These are phyloP conservation scores for Penicillium odoratum DNA, from an alignment of 495 filamentous ascomycete species.

Conservation along the genomic window DNA sequence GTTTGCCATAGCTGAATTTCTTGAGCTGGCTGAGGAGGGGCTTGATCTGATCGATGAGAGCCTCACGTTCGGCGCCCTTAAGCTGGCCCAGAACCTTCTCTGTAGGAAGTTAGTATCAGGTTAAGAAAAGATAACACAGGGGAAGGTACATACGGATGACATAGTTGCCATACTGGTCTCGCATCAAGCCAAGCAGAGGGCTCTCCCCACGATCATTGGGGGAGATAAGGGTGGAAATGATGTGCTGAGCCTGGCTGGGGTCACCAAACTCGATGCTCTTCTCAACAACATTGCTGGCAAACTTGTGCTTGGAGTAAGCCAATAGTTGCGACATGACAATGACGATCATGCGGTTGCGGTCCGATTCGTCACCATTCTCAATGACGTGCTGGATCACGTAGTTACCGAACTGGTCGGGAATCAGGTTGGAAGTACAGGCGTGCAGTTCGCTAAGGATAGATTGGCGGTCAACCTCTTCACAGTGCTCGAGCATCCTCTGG, in stretches of 20 bases:
- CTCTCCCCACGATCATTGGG: conserved; percentile 63
- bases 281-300: conserved; percentile 96
- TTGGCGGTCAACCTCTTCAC: conserved; percentile 67
- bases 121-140: neutral
- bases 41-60: conserved; percentile 70
- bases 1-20: conserved; percentile 73
- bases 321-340: conserved; percentile 71
- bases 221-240: conserved; percentile 65
- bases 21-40: conserved; percentile 72
- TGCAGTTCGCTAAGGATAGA: conserved; percentile 80
- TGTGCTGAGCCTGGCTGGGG: conserved; percentile 65
- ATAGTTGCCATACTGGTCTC: conserved; percentile 94
- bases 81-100: conserved; percentile 79
- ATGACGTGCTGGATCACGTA: conserved; percentile 97
- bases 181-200: conserved; percentile 73
- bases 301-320: conserved; percentile 89
- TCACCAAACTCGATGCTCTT: conserved; percentile 81
- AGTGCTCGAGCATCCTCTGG: conserved; percentile 88
- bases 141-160: conserved; percentile 77
- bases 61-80: conserved; percentile 60
- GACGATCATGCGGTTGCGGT: conserved; percentile 69
- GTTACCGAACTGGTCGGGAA: conserved; percentile 91
- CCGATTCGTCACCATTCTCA: conserved; percentile 72
- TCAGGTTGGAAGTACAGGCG: conserved; percentile 64
- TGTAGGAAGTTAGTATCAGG: conserved; percentile 35